A percentile compares a stretch with the other conserved stretches of the same genome.
These are phyloP conservation scores for Candida mesenterica DNA, from an alignment of 1,139 yeast species.

Conservation along the genomic window DNA sequence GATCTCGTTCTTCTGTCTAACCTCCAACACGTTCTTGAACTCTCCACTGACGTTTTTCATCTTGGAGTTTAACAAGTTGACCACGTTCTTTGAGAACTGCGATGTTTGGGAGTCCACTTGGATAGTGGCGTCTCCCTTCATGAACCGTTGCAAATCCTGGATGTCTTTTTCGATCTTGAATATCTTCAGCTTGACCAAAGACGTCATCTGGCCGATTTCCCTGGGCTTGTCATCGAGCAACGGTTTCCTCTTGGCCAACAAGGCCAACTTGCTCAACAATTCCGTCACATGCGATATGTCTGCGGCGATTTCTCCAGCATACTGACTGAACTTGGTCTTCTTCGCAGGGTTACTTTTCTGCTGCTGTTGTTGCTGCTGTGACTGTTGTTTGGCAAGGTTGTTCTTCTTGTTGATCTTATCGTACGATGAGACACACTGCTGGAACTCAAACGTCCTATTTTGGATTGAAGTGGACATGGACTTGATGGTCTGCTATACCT, in stretches of 20 bases:
- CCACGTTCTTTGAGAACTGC: constrained; percentile 81
- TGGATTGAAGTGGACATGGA: constrained; percentile 45
- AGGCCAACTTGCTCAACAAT: constrained; percentile 74
- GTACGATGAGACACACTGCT: constrained; percentile 74
- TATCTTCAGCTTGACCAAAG: constrained; percentile 89
- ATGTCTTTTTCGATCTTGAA: constrained; percentile 79
- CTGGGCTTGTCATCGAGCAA: constrained; percentile 91
- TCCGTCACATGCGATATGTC: constrained; percentile 90
- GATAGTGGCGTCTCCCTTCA: constrained; percentile 47
- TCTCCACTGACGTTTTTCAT: constrained; percentile 91
- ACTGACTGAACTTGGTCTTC: constrained; percentile 70
- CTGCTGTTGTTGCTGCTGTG: constrained; percentile 13
- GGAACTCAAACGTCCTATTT: constrained; percentile 83
- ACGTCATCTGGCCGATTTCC: constrained; percentile 89
- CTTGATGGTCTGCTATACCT: too few species aligned
- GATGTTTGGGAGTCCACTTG: constrained; percentile 57
- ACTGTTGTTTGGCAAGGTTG: constrained; percentile 10
- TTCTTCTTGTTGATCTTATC: constrained; percentile 54
- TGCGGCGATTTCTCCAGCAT: constrained; percentile 82
- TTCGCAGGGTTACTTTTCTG: constrained; percentile 19
- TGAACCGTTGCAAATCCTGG: constrained; percentile 59
- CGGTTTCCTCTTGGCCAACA: constrained; percentile 87
- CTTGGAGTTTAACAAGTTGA: constrained; percentile 80
- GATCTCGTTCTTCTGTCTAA: constrained; percentile 81
- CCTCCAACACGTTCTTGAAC: constrained; percentile 83